A percentile compares a stretch with the other conserved stretches of the same genome.
These are phyloP conservation scores for Begonia masoniana DNA, from an alignment of 306 rosid genomes.

Conservation along the genomic window DNA sequence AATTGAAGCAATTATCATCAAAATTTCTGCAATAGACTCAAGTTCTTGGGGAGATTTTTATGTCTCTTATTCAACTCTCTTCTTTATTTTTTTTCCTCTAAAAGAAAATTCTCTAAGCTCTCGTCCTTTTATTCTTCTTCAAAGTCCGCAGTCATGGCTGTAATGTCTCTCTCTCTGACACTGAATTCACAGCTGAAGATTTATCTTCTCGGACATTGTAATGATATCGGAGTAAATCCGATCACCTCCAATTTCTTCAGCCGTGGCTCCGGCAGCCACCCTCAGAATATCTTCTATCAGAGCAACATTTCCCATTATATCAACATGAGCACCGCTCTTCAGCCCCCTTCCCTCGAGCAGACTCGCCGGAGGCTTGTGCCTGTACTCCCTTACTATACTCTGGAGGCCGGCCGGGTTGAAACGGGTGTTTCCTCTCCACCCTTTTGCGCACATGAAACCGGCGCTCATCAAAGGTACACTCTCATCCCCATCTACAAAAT, in stretches of 20 bases:
- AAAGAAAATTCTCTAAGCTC: too few relatives aligned
- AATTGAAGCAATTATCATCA: too few relatives aligned
- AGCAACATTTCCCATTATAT: constrained; percentile 45
- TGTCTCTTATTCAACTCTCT: too few relatives aligned
- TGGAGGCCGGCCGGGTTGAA: constrained; percentile 60
- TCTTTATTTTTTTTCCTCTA: too few relatives aligned
- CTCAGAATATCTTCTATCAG: constrained; percentile 48
- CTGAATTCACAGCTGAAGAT: constrained; percentile 26
- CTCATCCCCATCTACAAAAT: constrained; percentile 57
- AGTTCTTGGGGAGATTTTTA: too few relatives aligned
- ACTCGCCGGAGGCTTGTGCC: constrained; percentile 30
- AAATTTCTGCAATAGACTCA: too few relatives aligned
- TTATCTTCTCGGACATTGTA: constrained; percentile 36
- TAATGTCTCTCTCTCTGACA: background rate
- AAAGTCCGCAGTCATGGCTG: too few relatives aligned
- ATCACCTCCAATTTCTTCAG: constrained; percentile 54
- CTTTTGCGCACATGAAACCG: constrained; percentile 77
- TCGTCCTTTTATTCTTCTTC: background rate
- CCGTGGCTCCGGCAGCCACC: constrained; percentile 56
- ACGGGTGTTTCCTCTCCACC: constrained; percentile 62
- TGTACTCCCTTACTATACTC: constrained; percentile 50
- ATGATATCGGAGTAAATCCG: constrained; percentile 49
- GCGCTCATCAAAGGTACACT: constrained; percentile 46
- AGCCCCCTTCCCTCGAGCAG: constrained; percentile 39
- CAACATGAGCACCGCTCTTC: constrained; percentile 38